These are phyloP conservation scores for Croton setiger DNA, from an alignment of 441 rosid species.

Conservation along the genomic window DNA sequence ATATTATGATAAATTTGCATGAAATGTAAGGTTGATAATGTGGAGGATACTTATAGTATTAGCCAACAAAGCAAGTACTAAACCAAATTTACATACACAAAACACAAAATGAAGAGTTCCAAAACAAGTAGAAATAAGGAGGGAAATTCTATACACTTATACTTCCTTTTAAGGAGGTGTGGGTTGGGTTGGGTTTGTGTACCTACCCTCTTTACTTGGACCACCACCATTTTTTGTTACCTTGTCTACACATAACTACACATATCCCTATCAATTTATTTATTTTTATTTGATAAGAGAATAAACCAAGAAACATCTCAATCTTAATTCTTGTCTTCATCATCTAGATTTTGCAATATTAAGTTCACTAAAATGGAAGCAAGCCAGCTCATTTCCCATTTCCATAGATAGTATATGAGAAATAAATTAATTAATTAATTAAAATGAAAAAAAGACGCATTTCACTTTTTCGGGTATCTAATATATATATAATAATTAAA, in stretches of 20 bases:
- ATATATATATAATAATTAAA: no score
- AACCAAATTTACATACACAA: neutral
- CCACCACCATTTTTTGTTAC: conserved; percentile 17
- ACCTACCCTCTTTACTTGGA: conserved; percentile 11
- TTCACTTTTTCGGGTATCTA: no score
- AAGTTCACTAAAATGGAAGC: neutral
- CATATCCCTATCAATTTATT: neutral
- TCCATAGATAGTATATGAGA: neutral
- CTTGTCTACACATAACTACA: neutral
- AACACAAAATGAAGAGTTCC: conserved; percentile 54
- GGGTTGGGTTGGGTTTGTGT: conserved; percentile 23
- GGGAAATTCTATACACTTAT: conserved; percentile 16
- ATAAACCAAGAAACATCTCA: neutral
- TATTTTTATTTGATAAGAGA: neutral
- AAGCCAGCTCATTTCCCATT: neutral
- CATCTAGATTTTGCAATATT: no score
- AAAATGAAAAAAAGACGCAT: no score
- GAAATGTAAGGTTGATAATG: neutral
- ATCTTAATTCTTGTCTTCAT: neutral
- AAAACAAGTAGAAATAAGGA: conserved; percentile 29
- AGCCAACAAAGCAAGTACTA: neutral
- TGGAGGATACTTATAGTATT: conserved; percentile 6
- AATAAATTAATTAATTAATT: no score
- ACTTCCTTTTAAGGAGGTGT: conserved; percentile 29
- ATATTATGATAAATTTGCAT: conserved; percentile 1